Percentiles rank a stretch among this genome's conserved stretches.
phyloP scores from a whole-genome alignment of 176 grass and related monocot genomes.

The Cenchrus fungigraminus region DNA sequence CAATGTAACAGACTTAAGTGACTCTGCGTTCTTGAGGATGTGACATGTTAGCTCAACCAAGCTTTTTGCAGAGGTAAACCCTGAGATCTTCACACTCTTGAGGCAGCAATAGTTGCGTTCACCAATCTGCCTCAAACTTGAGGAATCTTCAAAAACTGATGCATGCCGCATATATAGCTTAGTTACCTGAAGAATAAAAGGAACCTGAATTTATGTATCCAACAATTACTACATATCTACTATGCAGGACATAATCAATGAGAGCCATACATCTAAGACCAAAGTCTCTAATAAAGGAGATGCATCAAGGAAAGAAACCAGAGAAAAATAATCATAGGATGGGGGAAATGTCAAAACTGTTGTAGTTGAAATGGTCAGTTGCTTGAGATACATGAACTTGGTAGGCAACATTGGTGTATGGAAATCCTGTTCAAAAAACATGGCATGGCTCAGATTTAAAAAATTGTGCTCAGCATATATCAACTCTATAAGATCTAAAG shows the following conservation, averaged over 20 bases:
- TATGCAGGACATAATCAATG: background rate
- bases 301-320: slow-evolving; percentile 12
- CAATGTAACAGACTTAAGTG: background rate
- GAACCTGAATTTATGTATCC: background rate
- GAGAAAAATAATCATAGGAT: slow-evolving; percentile 36
- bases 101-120: slow-evolving; percentile 8
- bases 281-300: slow-evolving; percentile 29
- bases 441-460: background rate
- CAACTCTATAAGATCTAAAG: background rate
- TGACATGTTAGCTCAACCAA: slow-evolving; percentile 3
- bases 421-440: background rate
- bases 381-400: slow-evolving; percentile 19
- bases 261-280: background rate
- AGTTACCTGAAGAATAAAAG: background rate
- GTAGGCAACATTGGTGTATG: slow-evolving; percentile 17
- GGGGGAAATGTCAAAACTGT: too few relatives aligned
- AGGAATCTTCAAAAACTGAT: background rate
- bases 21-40: background rate
- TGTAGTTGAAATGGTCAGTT: background rate
- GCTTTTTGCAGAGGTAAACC: slow-evolving; percentile 12
- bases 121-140: background rate
- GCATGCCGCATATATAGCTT: background rate
- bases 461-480: too few relatives aligned
- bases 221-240: background rate
- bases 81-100: slow-evolving; percentile 13